phyloP scores from a whole-genome alignment of 495 filamentous ascomycete species.

The Tuber indicum region DNA sequence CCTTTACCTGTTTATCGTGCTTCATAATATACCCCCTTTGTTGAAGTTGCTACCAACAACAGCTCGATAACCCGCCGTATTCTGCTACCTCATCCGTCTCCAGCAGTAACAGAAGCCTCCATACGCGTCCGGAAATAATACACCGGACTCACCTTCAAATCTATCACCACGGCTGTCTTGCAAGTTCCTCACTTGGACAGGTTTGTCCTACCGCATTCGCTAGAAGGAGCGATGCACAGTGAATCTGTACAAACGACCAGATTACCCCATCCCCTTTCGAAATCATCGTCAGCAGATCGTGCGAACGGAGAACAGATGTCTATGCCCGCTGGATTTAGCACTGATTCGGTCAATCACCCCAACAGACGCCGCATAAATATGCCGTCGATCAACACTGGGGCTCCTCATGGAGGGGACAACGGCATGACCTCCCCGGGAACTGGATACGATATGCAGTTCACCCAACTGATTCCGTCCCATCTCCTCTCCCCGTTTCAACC shows the following conservation, averaged over 20 bases:
- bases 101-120: slow-evolving; percentile 17
- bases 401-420: slow-evolving; percentile 50
- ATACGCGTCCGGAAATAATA: slow-evolving; percentile 39
- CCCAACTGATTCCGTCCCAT: slow-evolving; percentile 87
- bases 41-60: neutral
- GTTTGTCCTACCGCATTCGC: slow-evolving; percentile 39
- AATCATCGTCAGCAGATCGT: slow-evolving; percentile 73
- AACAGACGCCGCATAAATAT: slow-evolving; percentile 74
- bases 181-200: slow-evolving; percentile 37
- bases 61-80: neutral
- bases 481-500: slow-evolving; percentile 95
- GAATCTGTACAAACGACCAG: slow-evolving; percentile 46
- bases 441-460: slow-evolving; percentile 96
- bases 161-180: slow-evolving; percentile 41
- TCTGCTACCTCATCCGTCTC: slow-evolving; percentile 1
- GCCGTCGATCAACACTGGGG: slow-evolving; percentile 82
- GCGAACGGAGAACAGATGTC: slow-evolving; percentile 61
- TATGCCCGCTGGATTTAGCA: slow-evolving; percentile 43
- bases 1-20: neutral
- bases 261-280: slow-evolving; percentile 58
- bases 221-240: slow-evolving; percentile 32
- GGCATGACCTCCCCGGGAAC: slow-evolving; percentile 84
- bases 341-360: slow-evolving; percentile 57
- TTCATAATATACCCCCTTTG: neutral
- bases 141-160: slow-evolving; percentile 35